phyloP scores from a whole-genome alignment of 805 yeast species.

The Teunomyces stri region DNA sequence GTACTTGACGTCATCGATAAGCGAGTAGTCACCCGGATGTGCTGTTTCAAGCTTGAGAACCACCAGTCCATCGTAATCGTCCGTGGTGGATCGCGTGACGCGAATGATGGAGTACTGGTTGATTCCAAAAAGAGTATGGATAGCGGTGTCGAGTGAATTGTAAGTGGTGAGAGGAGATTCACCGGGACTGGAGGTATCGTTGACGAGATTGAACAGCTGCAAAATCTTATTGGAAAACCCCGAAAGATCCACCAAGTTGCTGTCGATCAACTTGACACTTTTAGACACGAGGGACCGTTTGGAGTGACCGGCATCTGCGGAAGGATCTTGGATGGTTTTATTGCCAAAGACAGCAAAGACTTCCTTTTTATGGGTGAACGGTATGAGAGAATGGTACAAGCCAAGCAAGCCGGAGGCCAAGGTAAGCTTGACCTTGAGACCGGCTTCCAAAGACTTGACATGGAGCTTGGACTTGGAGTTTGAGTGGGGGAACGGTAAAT shows the following conservation, averaged over 20 bases:
- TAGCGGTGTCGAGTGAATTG: constrained; percentile 47
- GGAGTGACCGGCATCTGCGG: not conserved
- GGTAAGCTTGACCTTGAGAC: constrained; percentile 48
- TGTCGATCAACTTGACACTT: constrained; percentile 36
- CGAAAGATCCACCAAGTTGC: constrained; percentile 36
- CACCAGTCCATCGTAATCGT: constrained; percentile 50
- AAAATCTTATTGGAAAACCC: constrained; percentile 37
- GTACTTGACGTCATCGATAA: constrained; percentile 50
- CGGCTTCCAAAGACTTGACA: constrained; percentile 49
- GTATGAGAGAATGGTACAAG: constrained; percentile 43
- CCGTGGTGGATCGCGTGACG: constrained; percentile 54
- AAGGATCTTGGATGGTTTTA: not conserved
- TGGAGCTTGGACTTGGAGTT: constrained; percentile 30
- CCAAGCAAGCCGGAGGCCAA: constrained; percentile 43
- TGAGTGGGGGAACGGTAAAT: not conserved
- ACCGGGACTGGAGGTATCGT: constrained; percentile 8
- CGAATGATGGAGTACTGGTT: constrained; percentile 46
- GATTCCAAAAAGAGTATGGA: constrained; percentile 39
- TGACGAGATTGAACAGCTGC: constrained; percentile 23
- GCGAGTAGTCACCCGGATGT: constrained; percentile 47
- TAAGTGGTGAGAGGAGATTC: constrained; percentile 30
- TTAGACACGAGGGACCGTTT: constrained; percentile 16
- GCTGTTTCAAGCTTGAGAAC: constrained; percentile 55
- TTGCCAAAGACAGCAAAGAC: constrained; percentile 11
- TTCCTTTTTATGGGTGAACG: constrained; percentile 27